phyloP scores from a whole-genome alignment of 495 filamentous ascomycete genomes.

The Wilcoxina mikolae region DNA sequence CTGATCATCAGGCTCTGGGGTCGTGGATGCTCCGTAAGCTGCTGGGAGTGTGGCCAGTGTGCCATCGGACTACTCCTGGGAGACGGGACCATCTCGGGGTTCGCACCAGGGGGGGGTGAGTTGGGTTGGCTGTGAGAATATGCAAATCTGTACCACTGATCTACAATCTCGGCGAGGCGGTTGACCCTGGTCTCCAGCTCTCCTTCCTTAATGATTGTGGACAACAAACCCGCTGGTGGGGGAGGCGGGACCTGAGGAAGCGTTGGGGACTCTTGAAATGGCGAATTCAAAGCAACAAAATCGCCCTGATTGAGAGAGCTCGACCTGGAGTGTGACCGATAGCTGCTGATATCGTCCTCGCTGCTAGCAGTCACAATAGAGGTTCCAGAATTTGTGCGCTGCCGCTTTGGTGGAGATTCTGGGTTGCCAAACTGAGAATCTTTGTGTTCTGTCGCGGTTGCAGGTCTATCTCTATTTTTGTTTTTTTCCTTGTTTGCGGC shows the following conservation, averaged over 20 bases:
- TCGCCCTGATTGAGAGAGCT: not conserved
- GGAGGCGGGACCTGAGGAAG: not conserved
- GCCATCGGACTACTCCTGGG: not conserved
- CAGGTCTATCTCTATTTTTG: slow-evolving; percentile 6
- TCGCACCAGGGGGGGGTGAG: not conserved
- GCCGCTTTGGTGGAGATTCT: not conserved
- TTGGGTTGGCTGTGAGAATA: slow-evolving; percentile 9
- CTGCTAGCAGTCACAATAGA: not conserved
- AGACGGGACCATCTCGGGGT: not conserved
- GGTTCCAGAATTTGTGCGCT: not conserved
- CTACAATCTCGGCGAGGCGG: slow-evolving; percentile 23
- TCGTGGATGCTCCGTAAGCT: not conserved
- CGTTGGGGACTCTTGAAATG: not conserved
- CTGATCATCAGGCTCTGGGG: not conserved
- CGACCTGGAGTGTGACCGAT: slow-evolving; percentile 1
- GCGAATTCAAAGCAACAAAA: not conserved
- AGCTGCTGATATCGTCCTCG: not conserved
- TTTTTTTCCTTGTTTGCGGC: slow-evolving; percentile 5
- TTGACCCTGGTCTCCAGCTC: slow-evolving; percentile 24
- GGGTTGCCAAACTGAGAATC: no score
- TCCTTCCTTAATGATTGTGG: slow-evolving; percentile 11
- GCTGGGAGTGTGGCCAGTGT: not conserved
- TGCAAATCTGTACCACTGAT: slow-evolving; percentile 22
- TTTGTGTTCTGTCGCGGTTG: not conserved
- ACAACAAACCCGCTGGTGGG: not conserved